Evolutionary conservation across 2,329 filamentous ascomycete species (phyloP), one percentile per base, ranked within the genome.

Genomic region (Ilyonectria sp.): DNA sequence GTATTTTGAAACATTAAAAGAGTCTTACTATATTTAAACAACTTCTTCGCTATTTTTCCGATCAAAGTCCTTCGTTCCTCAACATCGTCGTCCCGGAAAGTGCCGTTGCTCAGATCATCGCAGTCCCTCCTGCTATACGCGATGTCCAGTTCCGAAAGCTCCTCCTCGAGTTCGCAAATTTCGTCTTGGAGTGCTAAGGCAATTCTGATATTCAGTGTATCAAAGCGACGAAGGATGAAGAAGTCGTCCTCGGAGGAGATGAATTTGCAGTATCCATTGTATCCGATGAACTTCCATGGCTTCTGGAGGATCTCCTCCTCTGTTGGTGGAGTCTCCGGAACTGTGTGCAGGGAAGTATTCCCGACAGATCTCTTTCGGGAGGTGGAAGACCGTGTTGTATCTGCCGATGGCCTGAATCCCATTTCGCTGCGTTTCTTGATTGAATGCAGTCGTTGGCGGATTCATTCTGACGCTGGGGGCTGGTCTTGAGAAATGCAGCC

Each of bases 221-320:
- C 71, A 54, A 83, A 82, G 13, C 79, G 74, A 6, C 80, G 74
- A 4, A 82, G 73, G 8, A 81, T 73, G 23, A 74, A 68, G n/a
- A 78, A 72, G 47, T 78, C 78, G 17, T 73, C 70, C 4, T 80
- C 78, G 0, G 78, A 78, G 5, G 76, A 69, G 5, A 79, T 58
- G 50, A 79, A 79, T 1, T 73, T 33, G 74, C 9, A n/a, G 54
- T 77, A 80, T 23, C 73, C 71, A 13, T 57, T 67, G 46, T 79
- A 79, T 0, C 79, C 77, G 8, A 76, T 70, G 49, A 76, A 78
- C 50, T 79, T 79, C 77, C 78, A 79, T 4, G 76, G 75, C 33
- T 77, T 77, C 4, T 1, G 37, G 0, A 54, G 44, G 1, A 68
- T 53, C 33, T 68, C 61, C 0, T 58, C 43, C 6, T 56, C 7